These are phyloP conservation scores for Cardiospermum halicacabum DNA, from an alignment of 345 rosid species.

Conservation along the genomic window DNA sequence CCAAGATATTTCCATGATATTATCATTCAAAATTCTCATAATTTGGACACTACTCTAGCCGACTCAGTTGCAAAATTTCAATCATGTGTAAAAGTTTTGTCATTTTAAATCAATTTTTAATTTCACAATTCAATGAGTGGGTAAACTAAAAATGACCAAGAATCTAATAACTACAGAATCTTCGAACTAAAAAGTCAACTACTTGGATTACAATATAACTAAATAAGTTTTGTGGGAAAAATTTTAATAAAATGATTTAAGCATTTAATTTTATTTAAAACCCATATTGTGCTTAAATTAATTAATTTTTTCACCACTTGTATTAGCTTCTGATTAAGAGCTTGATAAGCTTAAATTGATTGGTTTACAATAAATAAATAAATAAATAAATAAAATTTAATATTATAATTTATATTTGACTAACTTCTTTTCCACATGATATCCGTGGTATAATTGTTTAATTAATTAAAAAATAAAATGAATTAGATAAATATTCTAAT, in stretches of 20 bases:
- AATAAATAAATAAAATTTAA: too few relatives aligned
- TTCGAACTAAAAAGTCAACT: background rate
- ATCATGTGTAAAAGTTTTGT: background rate
- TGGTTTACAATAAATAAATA: too few relatives aligned
- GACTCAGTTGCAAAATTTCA: background rate
- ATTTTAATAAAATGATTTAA: background rate
- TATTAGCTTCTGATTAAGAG: background rate
- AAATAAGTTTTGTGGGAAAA: background rate
- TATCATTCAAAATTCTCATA: background rate
- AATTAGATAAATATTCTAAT: too few relatives aligned
- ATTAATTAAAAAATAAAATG: too few relatives aligned
- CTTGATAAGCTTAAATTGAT: background rate
- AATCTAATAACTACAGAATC: too few relatives aligned
- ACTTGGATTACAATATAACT: background rate
- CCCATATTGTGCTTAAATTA: background rate
- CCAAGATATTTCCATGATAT: background rate
- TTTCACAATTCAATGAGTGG: background rate
- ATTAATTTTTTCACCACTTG: background rate
- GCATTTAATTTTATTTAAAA: background rate
- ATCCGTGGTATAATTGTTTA: too few relatives aligned
- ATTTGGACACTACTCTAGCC: background rate
- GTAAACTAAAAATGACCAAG: conserved; percentile 7
- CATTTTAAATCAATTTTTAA: background rate
- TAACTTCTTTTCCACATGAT: background rate
- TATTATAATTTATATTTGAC: background rate